Base-by-base conservation (phyloP, 1,284 basidiomycete genomes). In the Kwoniella shivajii region DNA sequence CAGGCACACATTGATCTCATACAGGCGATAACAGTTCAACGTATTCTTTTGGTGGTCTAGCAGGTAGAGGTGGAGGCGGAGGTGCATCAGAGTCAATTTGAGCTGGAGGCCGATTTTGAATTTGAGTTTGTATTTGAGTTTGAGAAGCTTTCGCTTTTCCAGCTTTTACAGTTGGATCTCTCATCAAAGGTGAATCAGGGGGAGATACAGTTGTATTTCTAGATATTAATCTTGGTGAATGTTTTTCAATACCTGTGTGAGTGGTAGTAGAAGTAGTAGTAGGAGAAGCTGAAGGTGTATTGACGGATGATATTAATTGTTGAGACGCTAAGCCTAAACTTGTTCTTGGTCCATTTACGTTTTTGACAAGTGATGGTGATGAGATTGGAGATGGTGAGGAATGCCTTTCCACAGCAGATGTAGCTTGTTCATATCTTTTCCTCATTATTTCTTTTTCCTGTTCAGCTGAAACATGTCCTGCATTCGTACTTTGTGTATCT, bases 41-140 rank as follows among this genome's bases (percentile, higher is more conserved):
- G 54, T 77, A 77, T 36, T 77, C 75, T 30, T 46, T 54, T 20
- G 74, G 74, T 43, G 75, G 75, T 39, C 68, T 63, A 9, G 67
- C 55, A 11, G 75, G 69, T 49, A 77, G 62, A 14, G 73, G 74
- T 47, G 75, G 74, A 20, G 75, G 72, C 26, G 70, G 66, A 5
- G 56, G 43, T 24, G 39, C 46, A 2, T 6, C 48, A 6, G 26
- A 14, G 6, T 9, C 6, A 4, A 26, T 18, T 11, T 33, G 14
- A 9, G 16, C 29, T 7, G 6, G n/a, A n/a, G n/a, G 29, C 45
- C 26, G 30, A 10, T 38, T 34, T 43, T n/a, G n/a, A n/a, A n/a
- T n/a, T n/a, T n/a, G n/a, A n/a, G n/a, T n/a, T n/a, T n/a, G n/a
- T n/a, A n/a, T n/a, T n/a, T n/a, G n/a, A n/a, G n/a, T n/a, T n/a